These are phyloP conservation scores for Ophiostoma montium DNA, from an alignment of 2,329 filamentous ascomycete species.

Conservation along the genomic window DNA sequence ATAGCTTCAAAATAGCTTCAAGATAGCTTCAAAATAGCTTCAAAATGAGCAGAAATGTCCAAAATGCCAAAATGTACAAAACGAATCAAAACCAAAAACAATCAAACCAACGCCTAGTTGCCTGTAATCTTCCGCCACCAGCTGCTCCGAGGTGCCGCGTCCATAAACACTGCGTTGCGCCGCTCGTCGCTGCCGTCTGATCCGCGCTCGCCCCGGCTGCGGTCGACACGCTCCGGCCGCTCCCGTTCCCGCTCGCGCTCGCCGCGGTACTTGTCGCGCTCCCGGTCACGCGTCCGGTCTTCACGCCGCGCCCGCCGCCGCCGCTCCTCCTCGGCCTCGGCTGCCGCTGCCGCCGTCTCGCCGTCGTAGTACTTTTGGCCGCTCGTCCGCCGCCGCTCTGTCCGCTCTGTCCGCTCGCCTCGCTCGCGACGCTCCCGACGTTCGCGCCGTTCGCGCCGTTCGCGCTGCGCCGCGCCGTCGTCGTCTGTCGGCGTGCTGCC, in stretches of 20 bases:
- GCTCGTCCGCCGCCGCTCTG: constrained; percentile 33
- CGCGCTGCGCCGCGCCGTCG: constrained; percentile 34
- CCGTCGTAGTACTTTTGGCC: constrained; percentile 26
- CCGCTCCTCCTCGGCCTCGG: constrained; percentile 19
- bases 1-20: too few species aligned
- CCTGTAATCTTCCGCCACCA: constrained; percentile 45
- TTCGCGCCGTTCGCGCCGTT: constrained; percentile 32
- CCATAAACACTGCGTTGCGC: constrained; percentile 28
- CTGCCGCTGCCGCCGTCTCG: constrained; percentile 20
- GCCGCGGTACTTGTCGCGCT: constrained; percentile 1
- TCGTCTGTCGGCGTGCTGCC: constrained; percentile 24
- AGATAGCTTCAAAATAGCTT: neutral
- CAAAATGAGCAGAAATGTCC: neutral
- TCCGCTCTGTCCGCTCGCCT: constrained; percentile 33
- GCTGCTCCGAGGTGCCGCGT: constrained; percentile 36
- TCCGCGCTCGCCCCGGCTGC: constrained; percentile 17
- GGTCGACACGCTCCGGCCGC: constrained; percentile 15
- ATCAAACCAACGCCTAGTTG: constrained; percentile 6
- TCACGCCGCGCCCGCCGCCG: constrained; percentile 17
- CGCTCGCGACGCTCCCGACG: constrained; percentile 34
- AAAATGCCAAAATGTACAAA: neutral
- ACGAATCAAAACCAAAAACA: neutral
- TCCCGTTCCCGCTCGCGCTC: constrained; percentile 3
- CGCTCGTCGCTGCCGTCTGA: constrained; percentile 23
- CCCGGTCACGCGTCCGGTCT: constrained; percentile 16